A percentile compares a stretch with the other conserved stretches of the same genome.
phyloP scores from a whole-genome alignment of 306 rosid genomes.

The Urtica urens region DNA sequence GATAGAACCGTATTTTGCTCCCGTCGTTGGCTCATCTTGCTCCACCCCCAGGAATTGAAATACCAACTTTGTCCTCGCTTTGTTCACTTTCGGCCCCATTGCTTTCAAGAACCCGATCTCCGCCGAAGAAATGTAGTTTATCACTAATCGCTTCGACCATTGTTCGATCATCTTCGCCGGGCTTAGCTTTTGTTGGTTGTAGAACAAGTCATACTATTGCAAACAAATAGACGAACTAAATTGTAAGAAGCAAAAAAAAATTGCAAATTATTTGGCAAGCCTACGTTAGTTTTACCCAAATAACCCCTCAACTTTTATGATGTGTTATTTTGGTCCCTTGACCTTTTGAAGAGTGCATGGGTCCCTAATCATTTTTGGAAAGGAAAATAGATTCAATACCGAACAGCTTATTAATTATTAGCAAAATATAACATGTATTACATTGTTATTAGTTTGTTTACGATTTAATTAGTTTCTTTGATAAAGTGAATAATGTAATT shows the following conservation, averaged over 20 bases:
- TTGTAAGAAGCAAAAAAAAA: neutral
- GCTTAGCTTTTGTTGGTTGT: constrained; percentile 26
- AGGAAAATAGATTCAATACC: too few species aligned
- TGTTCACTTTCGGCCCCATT: constrained; percentile 30
- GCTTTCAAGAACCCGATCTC: constrained; percentile 65
- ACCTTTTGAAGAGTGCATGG: too few species aligned
- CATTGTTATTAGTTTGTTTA: too few species aligned
- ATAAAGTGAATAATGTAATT: too few species aligned
- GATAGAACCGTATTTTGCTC: constrained; percentile 31
- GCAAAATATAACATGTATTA: too few species aligned
- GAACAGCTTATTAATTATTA: too few species aligned
- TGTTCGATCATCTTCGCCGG: constrained; percentile 20
- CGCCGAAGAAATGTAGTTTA: constrained; percentile 54
- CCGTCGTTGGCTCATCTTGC: constrained; percentile 50
- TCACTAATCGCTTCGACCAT: neutral
- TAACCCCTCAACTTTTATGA: too few species aligned
- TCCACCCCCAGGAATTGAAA: constrained; percentile 36
- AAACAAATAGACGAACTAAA: constrained; percentile 1
- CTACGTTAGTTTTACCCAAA: too few species aligned
- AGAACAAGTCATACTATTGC: constrained; percentile 57
- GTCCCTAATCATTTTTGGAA: too few species aligned
- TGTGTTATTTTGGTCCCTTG: too few species aligned
- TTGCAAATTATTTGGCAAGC: too few species aligned
- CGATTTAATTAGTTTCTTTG: too few species aligned
- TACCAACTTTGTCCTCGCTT: constrained; percentile 39